Conservation (phyloP, 305 asterid species). For the Fraxinus nigra region DNA sequence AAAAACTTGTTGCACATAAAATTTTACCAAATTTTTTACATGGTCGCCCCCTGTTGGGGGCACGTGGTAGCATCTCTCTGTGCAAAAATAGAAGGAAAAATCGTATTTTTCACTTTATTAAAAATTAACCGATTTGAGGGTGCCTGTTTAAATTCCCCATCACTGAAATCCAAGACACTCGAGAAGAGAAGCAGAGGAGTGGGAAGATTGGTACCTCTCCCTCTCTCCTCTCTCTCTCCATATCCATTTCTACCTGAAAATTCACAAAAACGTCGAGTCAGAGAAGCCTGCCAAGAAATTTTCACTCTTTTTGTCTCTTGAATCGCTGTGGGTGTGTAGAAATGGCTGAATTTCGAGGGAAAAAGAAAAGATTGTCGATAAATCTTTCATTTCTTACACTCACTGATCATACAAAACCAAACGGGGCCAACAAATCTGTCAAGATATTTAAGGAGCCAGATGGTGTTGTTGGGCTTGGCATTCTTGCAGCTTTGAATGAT, state of each 20-base stretch:
- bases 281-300: not conserved
- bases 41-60: too few relatives aligned
- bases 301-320: slow-evolving; percentile 1
- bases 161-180: slow-evolving; percentile 14
- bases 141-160: slow-evolving; percentile 21
- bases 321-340: not conserved
- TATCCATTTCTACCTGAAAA: slow-evolving; percentile 9
- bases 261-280: not conserved
- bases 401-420: slow-evolving; percentile 34
- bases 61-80: too few relatives aligned
- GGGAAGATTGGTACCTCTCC: not conserved
- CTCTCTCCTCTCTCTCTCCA: not conserved
- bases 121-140: not conserved
- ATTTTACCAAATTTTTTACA: too few relatives aligned
- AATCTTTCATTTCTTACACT: slow-evolving; percentile 54
- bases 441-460: slow-evolving; percentile 48
- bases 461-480: slow-evolving; percentile 82
- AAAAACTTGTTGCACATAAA: too few relatives aligned
- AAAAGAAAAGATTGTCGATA: slow-evolving; percentile 46
- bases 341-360: slow-evolving; percentile 49
- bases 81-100: not conserved
- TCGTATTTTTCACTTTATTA: not conserved
- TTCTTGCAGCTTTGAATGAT: slow-evolving; percentile 55
- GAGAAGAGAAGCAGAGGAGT: slow-evolving; percentile 23
- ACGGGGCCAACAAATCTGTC: slow-evolving; percentile 38